These are phyloP conservation scores for Nothophoma quercina DNA, from an alignment of 2,329 filamentous ascomycete genomes.

Conservation along the genomic window DNA sequence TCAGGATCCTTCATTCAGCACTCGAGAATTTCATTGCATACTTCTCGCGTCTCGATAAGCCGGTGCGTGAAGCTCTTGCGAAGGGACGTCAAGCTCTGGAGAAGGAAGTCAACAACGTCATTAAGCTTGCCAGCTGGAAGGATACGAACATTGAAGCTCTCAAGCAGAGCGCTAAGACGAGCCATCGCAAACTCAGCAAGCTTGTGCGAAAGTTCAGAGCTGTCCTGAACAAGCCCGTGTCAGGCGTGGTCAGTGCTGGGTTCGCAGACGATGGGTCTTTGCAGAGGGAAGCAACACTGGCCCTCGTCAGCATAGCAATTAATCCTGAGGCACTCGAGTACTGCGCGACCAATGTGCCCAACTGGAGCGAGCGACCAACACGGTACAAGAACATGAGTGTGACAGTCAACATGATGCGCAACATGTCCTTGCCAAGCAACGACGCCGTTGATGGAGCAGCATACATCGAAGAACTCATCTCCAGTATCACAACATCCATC, in stretches of 20 bases:
- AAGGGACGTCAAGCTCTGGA: conserved; percentile 79
- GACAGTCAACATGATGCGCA: conserved; percentile 78
- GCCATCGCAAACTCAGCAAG: conserved; percentile 90
- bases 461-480: conserved; percentile 73
- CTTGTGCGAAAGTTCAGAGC: conserved; percentile 88
- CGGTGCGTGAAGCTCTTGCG: conserved; percentile 69
- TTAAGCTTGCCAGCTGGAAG: conserved; percentile 95
- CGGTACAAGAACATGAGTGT: conserved; percentile 74
- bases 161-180: conserved; percentile 86
- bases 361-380: conserved; percentile 58
- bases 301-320: conserved; percentile 20
- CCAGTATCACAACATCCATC: conserved; percentile 71
- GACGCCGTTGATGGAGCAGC: conserved; percentile 64
- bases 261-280: conserved; percentile 38
- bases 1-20: conserved; percentile 67
- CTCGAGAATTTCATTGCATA: conserved; percentile 79
- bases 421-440: conserved; percentile 63
- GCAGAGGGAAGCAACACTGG: conserved; percentile 20
- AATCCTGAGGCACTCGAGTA: conserved; percentile 25
- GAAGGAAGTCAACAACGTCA: conserved; percentile 90
- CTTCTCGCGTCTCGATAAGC: conserved; percentile 73
- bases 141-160: conserved; percentile 93
- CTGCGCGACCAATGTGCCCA: conserved; percentile 33
- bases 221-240: conserved; percentile 78
- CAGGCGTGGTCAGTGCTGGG: conserved; percentile 57